A percentile compares a stretch with the other conserved stretches of the same genome.
These are phyloP conservation scores for Aspergillus coremiiformis DNA, from an alignment of 495 filamentous ascomycete species.

Conservation along the genomic window DNA sequence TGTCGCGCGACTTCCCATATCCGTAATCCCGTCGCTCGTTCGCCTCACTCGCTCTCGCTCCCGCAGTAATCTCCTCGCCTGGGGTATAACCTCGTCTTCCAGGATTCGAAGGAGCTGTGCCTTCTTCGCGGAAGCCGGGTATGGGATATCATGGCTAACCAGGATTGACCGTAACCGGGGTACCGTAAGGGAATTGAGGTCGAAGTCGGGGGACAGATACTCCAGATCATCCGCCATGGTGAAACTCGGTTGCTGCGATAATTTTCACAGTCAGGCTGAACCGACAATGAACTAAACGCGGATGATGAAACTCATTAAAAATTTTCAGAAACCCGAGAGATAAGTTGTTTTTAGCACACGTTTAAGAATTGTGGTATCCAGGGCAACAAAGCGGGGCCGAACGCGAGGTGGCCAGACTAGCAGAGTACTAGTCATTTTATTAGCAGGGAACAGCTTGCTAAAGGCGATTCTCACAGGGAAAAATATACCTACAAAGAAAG, in stretches of 20 bases:
- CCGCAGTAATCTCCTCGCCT: conserved; percentile 66
- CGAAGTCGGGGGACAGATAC: conserved; percentile 79
- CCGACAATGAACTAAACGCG: neutral
- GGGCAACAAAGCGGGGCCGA: conserved; percentile 30
- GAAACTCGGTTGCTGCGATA: conserved; percentile 2
- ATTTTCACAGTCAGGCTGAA: conserved; percentile 3
- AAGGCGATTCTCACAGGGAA: too few relatives aligned
- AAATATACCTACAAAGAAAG: too few relatives aligned
- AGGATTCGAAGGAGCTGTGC: conserved; percentile 77
- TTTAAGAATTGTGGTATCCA: conserved; percentile 28
- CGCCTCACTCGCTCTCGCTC: conserved; percentile 68
- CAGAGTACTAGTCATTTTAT: neutral
- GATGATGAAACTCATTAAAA: neutral
- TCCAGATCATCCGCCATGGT: conserved; percentile 64
- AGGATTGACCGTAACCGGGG: conserved; percentile 83
- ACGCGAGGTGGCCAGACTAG: neutral
- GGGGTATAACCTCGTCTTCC: conserved; percentile 67
- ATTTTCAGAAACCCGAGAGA: neutral
- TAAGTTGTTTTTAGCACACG: conserved; percentile 21
- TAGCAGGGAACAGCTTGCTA: too few relatives aligned
- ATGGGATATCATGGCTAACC: conserved; percentile 74
- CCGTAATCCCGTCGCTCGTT: conserved; percentile 75
- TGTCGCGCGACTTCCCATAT: conserved; percentile 56
- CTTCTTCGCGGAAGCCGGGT: conserved; percentile 84
- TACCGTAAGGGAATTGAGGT: conserved; percentile 73